Conservation (phyloP, 73 alveolate species). For the Paramecium caudatum region DNA sequence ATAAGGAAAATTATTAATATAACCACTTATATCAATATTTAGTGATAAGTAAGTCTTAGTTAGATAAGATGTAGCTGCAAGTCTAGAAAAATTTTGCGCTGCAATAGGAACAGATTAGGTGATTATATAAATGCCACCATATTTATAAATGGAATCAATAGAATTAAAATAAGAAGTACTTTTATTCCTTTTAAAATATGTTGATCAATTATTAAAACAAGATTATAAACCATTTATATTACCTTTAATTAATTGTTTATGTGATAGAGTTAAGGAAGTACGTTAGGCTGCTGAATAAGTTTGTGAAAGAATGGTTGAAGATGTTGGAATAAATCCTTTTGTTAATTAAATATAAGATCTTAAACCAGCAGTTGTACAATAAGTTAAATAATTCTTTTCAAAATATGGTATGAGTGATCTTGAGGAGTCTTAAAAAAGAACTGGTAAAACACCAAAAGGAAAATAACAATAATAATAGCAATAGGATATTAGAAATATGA, state of each 20-base stretch:
- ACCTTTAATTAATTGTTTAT: slow-evolving; percentile 67
- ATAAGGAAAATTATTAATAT: slow-evolving; percentile 53
- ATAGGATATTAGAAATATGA: slow-evolving; percentile 56
- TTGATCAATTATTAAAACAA: slow-evolving; percentile 37
- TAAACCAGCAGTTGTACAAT: slow-evolving; percentile 74
- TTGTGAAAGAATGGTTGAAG: slow-evolving; percentile 64
- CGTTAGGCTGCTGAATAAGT: slow-evolving; percentile 69
- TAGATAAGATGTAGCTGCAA: slow-evolving; percentile 67
- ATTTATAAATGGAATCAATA: slow-evolving; percentile 35
- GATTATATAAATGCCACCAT: slow-evolving; percentile 45
- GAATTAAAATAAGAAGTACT: slow-evolving; percentile 65
- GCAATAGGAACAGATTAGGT: slow-evolving; percentile 65
- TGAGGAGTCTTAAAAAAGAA: neutral
- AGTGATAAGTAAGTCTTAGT: slow-evolving; percentile 72
- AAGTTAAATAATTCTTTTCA: slow-evolving; percentile 46
- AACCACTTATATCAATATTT: slow-evolving; percentile 26
- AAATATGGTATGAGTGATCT: slow-evolving; percentile 45
- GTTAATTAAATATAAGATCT: slow-evolving; percentile 59
- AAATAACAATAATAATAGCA: slow-evolving; percentile 1
- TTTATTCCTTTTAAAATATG: slow-evolving; percentile 49
- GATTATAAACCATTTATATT: slow-evolving; percentile 65
- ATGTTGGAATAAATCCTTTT: slow-evolving; percentile 68
- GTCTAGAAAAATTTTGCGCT: slow-evolving; percentile 68
- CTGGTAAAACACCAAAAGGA: slow-evolving; percentile 65
- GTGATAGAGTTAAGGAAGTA: slow-evolving; percentile 71